phyloP scores from a whole-genome alignment of 305 asterid genomes.

The Fraxinus sp. region DNA sequence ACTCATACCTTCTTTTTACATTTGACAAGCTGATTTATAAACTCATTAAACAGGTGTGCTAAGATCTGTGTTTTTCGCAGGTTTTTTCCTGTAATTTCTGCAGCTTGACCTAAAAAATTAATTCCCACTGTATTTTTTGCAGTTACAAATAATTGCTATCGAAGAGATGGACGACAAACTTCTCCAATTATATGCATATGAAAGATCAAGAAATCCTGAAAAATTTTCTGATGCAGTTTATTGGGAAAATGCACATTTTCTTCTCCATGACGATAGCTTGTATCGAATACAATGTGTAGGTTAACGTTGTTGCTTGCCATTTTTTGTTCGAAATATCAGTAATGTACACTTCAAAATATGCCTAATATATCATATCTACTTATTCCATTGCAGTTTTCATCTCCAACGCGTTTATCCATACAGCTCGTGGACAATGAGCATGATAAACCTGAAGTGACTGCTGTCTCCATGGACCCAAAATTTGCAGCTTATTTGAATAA shows the following conservation, averaged over 20 bases:
- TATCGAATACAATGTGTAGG: slow-evolving; percentile 86
- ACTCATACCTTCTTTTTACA: slow-evolving; percentile 81
- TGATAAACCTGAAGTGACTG: slow-evolving; percentile 70
- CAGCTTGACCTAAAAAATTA: slow-evolving; percentile 24
- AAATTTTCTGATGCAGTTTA: slow-evolving; percentile 64
- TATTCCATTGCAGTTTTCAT: slow-evolving; percentile 48
- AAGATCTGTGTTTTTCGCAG: background rate
- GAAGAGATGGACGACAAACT: slow-evolving; percentile 78
- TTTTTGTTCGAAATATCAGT: slow-evolving; percentile 8
- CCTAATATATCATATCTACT: slow-evolving; percentile 22
- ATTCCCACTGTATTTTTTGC: slow-evolving; percentile 30
- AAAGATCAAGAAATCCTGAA: slow-evolving; percentile 61
- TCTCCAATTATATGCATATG: slow-evolving; percentile 79
- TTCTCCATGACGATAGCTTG: slow-evolving; percentile 75
- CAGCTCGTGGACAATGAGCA: slow-evolving; percentile 76
- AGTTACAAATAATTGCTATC: slow-evolving; percentile 72
- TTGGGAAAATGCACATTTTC: slow-evolving; percentile 65
- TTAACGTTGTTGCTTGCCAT: slow-evolving; percentile 24
- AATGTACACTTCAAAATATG: background rate
- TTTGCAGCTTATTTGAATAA: slow-evolving; percentile 65
- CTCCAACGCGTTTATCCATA: slow-evolving; percentile 55
- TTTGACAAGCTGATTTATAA: slow-evolving; percentile 93
- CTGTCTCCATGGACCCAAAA: slow-evolving; percentile 65
- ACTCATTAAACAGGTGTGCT: slow-evolving; percentile 78
- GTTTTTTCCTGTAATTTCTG: slow-evolving; percentile 1